Base-by-base conservation (phyloP, 768 basidiomycete species). In the Termitomyces heimii region DNA sequence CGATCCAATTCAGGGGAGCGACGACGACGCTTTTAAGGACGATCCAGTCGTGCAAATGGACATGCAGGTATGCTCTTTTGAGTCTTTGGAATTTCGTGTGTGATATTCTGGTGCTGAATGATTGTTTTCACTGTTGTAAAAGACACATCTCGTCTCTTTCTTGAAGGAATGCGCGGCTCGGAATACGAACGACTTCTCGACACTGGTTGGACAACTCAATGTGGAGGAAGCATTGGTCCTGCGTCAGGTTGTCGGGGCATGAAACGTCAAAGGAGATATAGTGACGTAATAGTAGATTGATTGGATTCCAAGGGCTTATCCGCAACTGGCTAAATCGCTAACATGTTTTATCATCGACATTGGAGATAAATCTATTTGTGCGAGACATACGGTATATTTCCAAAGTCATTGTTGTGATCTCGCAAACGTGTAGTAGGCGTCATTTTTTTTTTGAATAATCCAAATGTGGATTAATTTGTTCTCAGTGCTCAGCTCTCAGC, bases 31-130 rank as follows among this genome's bases (percentile, higher is more conserved):
- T 67, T 77, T 98, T 48, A 83, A 82, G 73, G 84, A 81, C 54
- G 96, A 98, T 70, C 86, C 91, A 5, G 77, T 97, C 55, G 91
- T 88, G 24, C 84, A 87, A 57, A 86, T 98, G 66, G 92, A 98
- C 64, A 84, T 98, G 74, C 75, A 78, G 75, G 81, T 81, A 35
- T 9, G 74, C 61, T 18, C n/a, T 37, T 28, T 5, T 14, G 16
- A n/a, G 24, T 28, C 26, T 8, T 7, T 5, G 10, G 29, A 34
- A 5, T 32, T 14, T 49, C 28, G 52, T 34, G 48, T 35, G 39
- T 13, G 35, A 44, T 31, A 47, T 52, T 22, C n/a, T 32, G 48
- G 14, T 43, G 10, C 31, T 48, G 7, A 39, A 40, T 26, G 12
- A 44, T 40, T 37, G 34, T 37, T 47, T 47, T 53, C 57, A 28